Conservation (phyloP, 257 asterid species). For the Coffea eugenioides region DNA sequence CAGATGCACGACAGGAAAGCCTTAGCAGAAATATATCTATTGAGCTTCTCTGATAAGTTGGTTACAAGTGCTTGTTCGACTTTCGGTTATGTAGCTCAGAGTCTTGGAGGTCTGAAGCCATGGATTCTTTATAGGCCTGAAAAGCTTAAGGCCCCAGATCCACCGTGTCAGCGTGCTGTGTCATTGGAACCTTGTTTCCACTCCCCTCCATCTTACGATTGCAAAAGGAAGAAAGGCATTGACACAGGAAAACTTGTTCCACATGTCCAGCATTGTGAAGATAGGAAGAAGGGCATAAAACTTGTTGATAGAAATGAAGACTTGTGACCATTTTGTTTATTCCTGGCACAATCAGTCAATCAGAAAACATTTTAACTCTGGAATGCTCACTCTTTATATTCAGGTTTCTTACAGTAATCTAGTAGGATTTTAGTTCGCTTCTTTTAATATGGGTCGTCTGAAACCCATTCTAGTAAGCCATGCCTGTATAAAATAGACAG, state of each 20-base stretch:
- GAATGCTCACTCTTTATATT: too few relatives aligned
- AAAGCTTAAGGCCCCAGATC: slow-evolving; percentile 44
- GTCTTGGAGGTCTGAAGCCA: slow-evolving; percentile 74
- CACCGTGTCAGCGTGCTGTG: slow-evolving; percentile 48
- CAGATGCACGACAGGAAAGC: slow-evolving; percentile 7
- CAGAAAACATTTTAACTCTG: too few relatives aligned
- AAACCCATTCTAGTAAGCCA: too few relatives aligned
- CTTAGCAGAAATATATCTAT: slow-evolving; percentile 1
- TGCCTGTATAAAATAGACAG: too few relatives aligned
- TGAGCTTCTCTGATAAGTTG: slow-evolving; percentile 65
- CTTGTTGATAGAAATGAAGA: not conserved
- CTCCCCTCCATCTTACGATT: slow-evolving; percentile 60
- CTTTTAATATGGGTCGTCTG: too few relatives aligned
- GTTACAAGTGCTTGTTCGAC: slow-evolving; percentile 79
- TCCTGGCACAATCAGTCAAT: too few relatives aligned
- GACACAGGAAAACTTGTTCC: slow-evolving; percentile 36
- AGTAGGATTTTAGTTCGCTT: too few relatives aligned
- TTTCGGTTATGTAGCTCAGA: slow-evolving; percentile 83
- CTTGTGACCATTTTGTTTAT: not conserved
- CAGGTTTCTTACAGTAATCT: too few relatives aligned
- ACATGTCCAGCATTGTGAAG: slow-evolving; percentile 17
- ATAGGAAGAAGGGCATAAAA: slow-evolving; percentile 5
- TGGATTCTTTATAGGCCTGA: slow-evolving; percentile 70
- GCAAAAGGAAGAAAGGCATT: slow-evolving; percentile 34
- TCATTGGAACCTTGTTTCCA: slow-evolving; percentile 81